phyloP scores from a whole-genome alignment of 2,329 filamentous ascomycete genomes.

The Trichoderma atroviride region DNA sequence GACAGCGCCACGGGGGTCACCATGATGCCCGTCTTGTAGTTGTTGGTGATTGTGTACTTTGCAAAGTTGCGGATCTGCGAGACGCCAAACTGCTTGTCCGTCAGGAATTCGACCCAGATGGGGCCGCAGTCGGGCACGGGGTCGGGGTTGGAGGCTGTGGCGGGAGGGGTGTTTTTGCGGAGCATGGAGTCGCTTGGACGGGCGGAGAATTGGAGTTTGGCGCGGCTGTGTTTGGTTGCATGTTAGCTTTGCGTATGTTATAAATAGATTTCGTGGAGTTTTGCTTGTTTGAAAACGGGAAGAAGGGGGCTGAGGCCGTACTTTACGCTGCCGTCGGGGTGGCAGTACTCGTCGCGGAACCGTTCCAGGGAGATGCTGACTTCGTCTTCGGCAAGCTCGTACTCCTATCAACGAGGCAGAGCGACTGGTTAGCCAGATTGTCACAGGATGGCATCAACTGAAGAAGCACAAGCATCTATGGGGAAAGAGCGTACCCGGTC shows the following conservation, averaged over 20 bases:
- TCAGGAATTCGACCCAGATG: slow-evolving; percentile 91
- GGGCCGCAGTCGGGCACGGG: slow-evolving; percentile 77
- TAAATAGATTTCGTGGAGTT: neutral
- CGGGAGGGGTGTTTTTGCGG: slow-evolving; percentile 75
- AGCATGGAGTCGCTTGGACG: slow-evolving; percentile 84
- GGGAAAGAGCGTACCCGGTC: slow-evolving; percentile 69
- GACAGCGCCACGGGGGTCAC: slow-evolving; percentile 82
- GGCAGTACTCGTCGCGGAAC: slow-evolving; percentile 73
- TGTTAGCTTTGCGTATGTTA: neutral
- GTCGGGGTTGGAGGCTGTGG: slow-evolving; percentile 69
- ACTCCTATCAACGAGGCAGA: slow-evolving; percentile 64
- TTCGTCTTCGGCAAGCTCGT: slow-evolving; percentile 88
- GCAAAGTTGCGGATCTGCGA: slow-evolving; percentile 91
- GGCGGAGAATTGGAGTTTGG: slow-evolving; percentile 84
- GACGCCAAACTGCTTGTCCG: slow-evolving; percentile 79
- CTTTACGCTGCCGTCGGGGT: slow-evolving; percentile 74
- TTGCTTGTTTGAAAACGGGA: neutral
- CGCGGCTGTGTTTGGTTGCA: slow-evolving; percentile 60
- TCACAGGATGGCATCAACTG: neutral
- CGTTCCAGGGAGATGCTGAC: slow-evolving; percentile 82
- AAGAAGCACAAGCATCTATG: neutral
- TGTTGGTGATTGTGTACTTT: slow-evolving; percentile 74
- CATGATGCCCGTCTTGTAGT: slow-evolving; percentile 89
- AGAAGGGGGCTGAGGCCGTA: slow-evolving; percentile 45
- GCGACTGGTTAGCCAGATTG: neutral